Base-by-base conservation (phyloP, 495 filamentous ascomycete species). In the Penicillium bialowiezense region DNA sequence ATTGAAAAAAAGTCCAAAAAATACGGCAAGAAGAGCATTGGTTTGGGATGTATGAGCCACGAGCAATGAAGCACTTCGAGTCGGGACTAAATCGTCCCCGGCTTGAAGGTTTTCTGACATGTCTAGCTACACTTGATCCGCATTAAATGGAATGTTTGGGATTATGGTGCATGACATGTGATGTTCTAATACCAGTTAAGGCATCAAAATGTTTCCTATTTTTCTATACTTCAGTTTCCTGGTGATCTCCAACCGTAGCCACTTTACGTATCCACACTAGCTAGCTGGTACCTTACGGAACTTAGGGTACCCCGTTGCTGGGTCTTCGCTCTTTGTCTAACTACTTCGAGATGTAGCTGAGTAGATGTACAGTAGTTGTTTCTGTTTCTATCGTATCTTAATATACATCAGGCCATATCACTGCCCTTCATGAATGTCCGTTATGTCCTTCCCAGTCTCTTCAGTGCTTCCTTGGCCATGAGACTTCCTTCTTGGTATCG, bases 401-500 rank as follows among this genome's bases (percentile, higher is more conserved):
- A 56, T 60, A 39, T 61, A 60, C 54, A 60, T 19, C 29, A 47
- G 34, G 44, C 36, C 23, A 32, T 17, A 32, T 23, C 23, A 21
- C 28, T 8, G 35, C 36, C 36, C 23, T 13, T 18, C 20, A 26
- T 12, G 7, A 24, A 31, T 33, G 18, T 12, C 32, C 39, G 45
- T 50, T 49, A 65, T 52, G 60, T 63, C 47, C 62, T 64, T 8
- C 40, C 43, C 33, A 86, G 34, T 58, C 78, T 78, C 58, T 69
- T 74, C 50, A 71, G 52, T 0, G 61, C 62, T 32, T 41, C 52
- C 18, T 83, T 71, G 0, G 85, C 81, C 64, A 81, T 80, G 23
- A 58, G 59, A 6, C 84, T 64, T 3, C 88, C 89, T 23, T 87
- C 81, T 6, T 78, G 67, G 55, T 86, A 86, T 0, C 80, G 81